These are phyloP conservation scores for Trichoderma sp. DNA, from an alignment of 2,329 filamentous ascomycete genomes.

Conservation along the genomic window DNA sequence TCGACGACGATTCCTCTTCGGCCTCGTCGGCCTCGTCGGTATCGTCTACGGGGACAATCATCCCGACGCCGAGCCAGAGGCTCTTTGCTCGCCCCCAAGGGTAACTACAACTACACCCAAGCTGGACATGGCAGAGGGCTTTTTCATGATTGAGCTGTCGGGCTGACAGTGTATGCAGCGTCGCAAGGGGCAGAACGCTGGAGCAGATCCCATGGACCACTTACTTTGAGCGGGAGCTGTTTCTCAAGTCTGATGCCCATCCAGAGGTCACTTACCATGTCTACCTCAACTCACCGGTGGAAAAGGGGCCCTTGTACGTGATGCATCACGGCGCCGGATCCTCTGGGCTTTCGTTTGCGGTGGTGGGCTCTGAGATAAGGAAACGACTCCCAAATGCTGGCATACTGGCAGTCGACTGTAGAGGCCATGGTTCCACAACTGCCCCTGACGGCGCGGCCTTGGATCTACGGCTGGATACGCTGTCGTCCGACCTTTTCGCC, in stretches of 20 bases:
- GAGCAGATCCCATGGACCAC: constrained; percentile 80
- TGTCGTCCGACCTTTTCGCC: constrained; percentile 71
- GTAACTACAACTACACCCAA: constrained; percentile 47
- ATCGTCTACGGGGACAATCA: constrained; percentile 89
- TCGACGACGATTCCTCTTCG: constrained; percentile 70
- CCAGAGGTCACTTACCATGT: constrained; percentile 70
- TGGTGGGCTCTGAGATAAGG: constrained; percentile 74
- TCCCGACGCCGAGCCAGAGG: constrained; percentile 72
- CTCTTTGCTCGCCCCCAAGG: constrained; percentile 71
- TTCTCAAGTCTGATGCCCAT: constrained; percentile 56
- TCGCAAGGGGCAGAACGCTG: constrained; percentile 55
- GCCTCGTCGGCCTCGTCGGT: constrained; percentile 90
- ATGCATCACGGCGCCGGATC: constrained; percentile 95
- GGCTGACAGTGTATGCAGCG: constrained; percentile 41
- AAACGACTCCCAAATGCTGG: constrained; percentile 78
- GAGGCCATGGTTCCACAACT: constrained; percentile 79
- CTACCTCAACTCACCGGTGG: constrained; percentile 81
- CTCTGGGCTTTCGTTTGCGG: constrained; percentile 87
- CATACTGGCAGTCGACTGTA: constrained; percentile 80
- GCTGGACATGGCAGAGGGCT: neutral
- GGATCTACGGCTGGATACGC: constrained; percentile 71
- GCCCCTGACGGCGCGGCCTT: constrained; percentile 44
- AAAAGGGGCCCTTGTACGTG: constrained; percentile 79
- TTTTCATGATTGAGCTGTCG: constrained; percentile 17
- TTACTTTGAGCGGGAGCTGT: constrained; percentile 88